Percentiles rank a stretch among this genome's conserved stretches.
These are phyloP conservation scores for Thuidium tamariscinum DNA, from an alignment of 225 moss, liverwort and hornwort species.

Conservation along the genomic window DNA sequence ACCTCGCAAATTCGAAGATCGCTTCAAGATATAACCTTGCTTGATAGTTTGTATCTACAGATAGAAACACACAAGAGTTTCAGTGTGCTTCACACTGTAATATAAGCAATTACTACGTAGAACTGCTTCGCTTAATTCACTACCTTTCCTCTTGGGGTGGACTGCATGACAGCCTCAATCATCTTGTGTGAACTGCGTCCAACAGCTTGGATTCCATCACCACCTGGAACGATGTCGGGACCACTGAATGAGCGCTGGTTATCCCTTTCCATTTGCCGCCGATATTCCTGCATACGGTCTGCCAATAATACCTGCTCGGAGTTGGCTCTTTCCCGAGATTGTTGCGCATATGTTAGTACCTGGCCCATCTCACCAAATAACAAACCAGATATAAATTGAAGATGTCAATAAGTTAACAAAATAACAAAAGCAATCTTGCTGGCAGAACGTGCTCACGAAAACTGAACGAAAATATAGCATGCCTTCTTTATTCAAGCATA, in stretches of 20 bases:
- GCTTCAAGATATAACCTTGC: slow-evolving; percentile 87
- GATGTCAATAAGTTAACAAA: neutral
- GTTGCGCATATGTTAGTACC: slow-evolving; percentile 91
- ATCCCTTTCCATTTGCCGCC: slow-evolving; percentile 83
- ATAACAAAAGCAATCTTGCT: neutral
- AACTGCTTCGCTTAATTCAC: neutral
- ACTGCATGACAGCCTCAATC: slow-evolving; percentile 96
- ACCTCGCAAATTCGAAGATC: slow-evolving; percentile 76
- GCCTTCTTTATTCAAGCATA: neutral
- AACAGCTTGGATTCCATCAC: slow-evolving; percentile 87
- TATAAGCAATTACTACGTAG: neutral
- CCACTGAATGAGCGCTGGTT: slow-evolving; percentile 71
- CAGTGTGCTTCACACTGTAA: neutral
- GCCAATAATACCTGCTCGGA: slow-evolving; percentile 93
- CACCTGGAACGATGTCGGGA: slow-evolving; percentile 34
- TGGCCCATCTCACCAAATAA: slow-evolving; percentile 6
- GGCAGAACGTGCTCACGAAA: neutral
- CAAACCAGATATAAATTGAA: neutral
- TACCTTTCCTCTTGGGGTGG: slow-evolving; percentile 90
- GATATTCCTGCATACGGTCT: slow-evolving; percentile 95
- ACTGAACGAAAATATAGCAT: neutral
- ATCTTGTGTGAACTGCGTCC: slow-evolving; percentile 88
- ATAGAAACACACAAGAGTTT: neutral
- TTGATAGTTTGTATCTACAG: slow-evolving; percentile 80
- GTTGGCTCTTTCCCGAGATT: slow-evolving; percentile 88